Base-by-base conservation (phyloP, 495 filamentous ascomycete genomes). In the Aspergillus sclerotiicarbonarius region DNA sequence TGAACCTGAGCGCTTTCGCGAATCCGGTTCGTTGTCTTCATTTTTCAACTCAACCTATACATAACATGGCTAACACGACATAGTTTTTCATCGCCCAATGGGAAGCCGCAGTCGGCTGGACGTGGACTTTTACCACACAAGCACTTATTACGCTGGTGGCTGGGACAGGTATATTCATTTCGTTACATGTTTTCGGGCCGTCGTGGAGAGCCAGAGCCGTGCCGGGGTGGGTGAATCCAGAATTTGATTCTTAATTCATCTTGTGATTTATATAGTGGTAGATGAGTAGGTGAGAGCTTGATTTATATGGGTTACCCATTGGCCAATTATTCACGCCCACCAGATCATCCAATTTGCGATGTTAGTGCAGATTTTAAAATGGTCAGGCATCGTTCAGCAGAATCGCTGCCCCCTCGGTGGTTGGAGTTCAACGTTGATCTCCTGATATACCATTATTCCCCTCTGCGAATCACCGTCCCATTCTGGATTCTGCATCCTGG, bases 31-130 rank as follows among this genome's bases (percentile, higher is more conserved):
- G 66, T 71, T 48, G 3, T 30, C 33, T 20, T 13, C 25, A 6
- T 37, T 7, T 7, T 8, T 29, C 5, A 51, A 49, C 32, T n/a
- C 6, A 9, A 30, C 18, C 29, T 7, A 21, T n/a, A 19, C 18
- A 41, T 41, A 44, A 8, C 12, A 35, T 7, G 18, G 15, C 60
- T 62, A 52, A 62, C 45, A 51, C 7, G 4, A 16, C 16, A 37
- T 35, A 76, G 74, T 85, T 87, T 65, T 85, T 84, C 57, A 84
- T 86, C 59, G 69, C 78, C 0, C 71, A 74, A 6, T 85, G 82
- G 82, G 66, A 82, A 43, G 75, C 71, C 2, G 67, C 67, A 1
- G 67, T 66, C 4, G 81, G 84, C 6, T 84, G 77, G 66, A 84
- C 80, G 6, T 82, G 81, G 80, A 83, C 79, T 0, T 85, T 86